These are phyloP conservation scores for Ramaria sp. DNA, from an alignment of 768 basidiomycete genomes.

Conservation along the genomic window DNA sequence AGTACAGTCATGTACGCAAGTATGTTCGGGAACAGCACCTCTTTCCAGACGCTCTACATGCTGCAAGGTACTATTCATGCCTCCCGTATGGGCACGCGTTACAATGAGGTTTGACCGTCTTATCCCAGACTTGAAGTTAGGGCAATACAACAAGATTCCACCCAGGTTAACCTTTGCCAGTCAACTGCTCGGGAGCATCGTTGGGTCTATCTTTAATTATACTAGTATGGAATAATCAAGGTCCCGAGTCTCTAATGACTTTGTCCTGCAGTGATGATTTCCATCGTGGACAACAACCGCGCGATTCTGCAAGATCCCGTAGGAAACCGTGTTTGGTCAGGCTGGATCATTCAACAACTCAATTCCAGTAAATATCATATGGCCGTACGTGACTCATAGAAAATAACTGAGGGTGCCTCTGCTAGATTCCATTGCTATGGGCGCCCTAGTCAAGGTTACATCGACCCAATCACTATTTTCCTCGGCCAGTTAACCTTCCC, in stretches of 20 bases:
- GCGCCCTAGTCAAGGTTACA: constrained; percentile 31
- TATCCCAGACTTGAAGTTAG: constrained; percentile 36
- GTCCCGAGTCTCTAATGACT: neutral
- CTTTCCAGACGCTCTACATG: constrained; percentile 42
- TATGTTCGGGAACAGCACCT: constrained; percentile 41
- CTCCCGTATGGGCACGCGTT: neutral
- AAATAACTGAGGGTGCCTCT: neutral
- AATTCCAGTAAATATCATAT: constrained; percentile 25
- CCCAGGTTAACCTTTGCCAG: constrained; percentile 37
- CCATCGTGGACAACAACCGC: constrained; percentile 35
- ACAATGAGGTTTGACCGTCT: constrained; percentile 1
- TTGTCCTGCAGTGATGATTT: constrained; percentile 32
- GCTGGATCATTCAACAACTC: constrained; percentile 42
- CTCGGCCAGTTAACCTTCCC: neutral
- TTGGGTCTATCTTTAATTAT: constrained; percentile 43
- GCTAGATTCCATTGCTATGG: constrained; percentile 40
- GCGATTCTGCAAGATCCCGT: constrained; percentile 36
- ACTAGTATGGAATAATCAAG: constrained; percentile 25
- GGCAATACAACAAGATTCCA: constrained; percentile 44
- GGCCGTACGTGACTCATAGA: neutral
- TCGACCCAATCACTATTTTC: neutral
- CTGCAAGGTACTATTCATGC: constrained; percentile 28
- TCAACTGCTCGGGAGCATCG: constrained; percentile 39
- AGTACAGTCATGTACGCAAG: constrained; percentile 48
- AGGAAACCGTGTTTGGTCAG: constrained; percentile 39